Evolutionary conservation across 2,329 filamentous ascomycete species (phyloP).

Genomic region (Capronia epimyces): DNA sequence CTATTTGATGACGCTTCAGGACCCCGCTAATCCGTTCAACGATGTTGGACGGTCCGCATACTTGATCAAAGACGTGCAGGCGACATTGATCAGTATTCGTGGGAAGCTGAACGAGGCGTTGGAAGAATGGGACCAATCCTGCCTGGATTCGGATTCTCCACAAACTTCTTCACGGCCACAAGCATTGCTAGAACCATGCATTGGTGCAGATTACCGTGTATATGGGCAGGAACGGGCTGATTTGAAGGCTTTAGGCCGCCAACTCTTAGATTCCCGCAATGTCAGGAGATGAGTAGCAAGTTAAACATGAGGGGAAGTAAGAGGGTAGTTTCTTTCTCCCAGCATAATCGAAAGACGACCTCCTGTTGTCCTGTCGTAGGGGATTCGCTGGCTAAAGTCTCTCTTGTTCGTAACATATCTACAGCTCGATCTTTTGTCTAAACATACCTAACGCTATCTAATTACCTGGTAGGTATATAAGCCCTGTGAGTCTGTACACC

Average conservation of each 20-base stretch:
- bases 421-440: too few species aligned
- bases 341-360: too few species aligned
- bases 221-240: conserved; percentile 23
- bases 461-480: too few species aligned
- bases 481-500: too few species aligned
- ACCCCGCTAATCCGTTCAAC: conserved; percentile 54
- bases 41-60: conserved; percentile 48
- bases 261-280: background rate
- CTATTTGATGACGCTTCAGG: conserved; percentile 51
- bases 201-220: conserved; percentile 26
- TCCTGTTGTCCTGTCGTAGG: too few species aligned
- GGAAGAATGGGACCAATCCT: conserved; percentile 15
- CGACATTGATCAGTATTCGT: conserved; percentile 35
- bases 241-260: conserved; percentile 6
- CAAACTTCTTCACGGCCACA: background rate
- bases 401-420: too few species aligned
- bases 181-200: conserved; percentile 19
- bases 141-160: background rate
- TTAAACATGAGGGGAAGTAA: background rate
- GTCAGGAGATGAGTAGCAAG: background rate
- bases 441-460: too few species aligned
- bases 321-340: too few species aligned
- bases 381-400: too few species aligned
- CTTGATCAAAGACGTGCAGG: conserved; percentile 48
- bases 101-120: conserved; percentile 19